These are phyloP conservation scores for Tubosaeta sp. DNA, from an alignment of 768 basidiomycete genomes.

Conservation along the genomic window DNA sequence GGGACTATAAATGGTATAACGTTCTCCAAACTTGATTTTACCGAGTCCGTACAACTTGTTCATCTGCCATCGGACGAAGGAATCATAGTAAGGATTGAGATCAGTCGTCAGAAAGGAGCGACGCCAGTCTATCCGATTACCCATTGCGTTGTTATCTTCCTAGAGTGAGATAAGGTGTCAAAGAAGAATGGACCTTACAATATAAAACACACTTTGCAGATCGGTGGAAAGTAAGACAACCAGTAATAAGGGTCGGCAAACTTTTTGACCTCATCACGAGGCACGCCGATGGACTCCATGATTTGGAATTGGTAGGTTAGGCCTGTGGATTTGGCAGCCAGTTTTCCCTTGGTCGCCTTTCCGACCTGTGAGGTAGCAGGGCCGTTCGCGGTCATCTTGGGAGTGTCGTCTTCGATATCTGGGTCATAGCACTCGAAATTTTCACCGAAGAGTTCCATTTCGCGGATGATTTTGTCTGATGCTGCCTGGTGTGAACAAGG, in stretches of 20 bases:
- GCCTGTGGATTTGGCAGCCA: slow-evolving; percentile 89
- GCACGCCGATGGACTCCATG: slow-evolving; percentile 90
- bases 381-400: slow-evolving; percentile 39
- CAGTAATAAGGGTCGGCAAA: slow-evolving; percentile 96
- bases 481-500: slow-evolving; percentile 58
- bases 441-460: slow-evolving; percentile 92
- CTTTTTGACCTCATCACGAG: slow-evolving; percentile 85
- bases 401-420: slow-evolving; percentile 42
- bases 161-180: slow-evolving; percentile 16
- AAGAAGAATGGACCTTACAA: neutral
- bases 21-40: slow-evolving; percentile 97
- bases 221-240: slow-evolving; percentile 93
- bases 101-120: slow-evolving; percentile 92
- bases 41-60: slow-evolving; percentile 84
- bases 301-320: slow-evolving; percentile 98
- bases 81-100: slow-evolving; percentile 94
- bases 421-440: slow-evolving; percentile 65
- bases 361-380: slow-evolving; percentile 48
- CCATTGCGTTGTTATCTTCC: slow-evolving; percentile 78
- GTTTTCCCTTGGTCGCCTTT: slow-evolving; percentile 95
- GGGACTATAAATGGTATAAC: slow-evolving; percentile 97
- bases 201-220: slow-evolving; percentile 63
- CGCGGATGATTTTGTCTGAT: slow-evolving; percentile 95
- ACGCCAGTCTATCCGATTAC: slow-evolving; percentile 98
- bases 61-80: slow-evolving; percentile 97